Percentiles rank a stretch among this genome's conserved stretches.
phyloP scores from a whole-genome alignment of 805 yeast genomes.

The Saccharomycopsis sp. region DNA sequence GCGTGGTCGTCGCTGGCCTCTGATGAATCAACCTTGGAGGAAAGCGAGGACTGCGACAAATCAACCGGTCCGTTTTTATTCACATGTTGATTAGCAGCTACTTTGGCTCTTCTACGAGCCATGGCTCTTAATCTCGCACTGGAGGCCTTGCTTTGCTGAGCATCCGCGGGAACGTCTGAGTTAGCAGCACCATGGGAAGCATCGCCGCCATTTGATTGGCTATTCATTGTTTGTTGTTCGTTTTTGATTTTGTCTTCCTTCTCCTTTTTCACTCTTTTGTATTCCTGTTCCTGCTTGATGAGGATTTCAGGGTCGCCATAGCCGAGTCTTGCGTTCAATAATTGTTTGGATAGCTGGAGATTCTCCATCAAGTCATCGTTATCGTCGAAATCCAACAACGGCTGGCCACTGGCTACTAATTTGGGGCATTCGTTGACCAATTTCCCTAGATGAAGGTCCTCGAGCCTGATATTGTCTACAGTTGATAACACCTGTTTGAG shows the following conservation, averaged over 20 bases:
- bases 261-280: conserved; percentile 14
- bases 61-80: conserved; percentile 49
- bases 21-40: conserved; percentile 46
- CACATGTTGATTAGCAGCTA: conserved; percentile 48
- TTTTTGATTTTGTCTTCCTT: conserved; percentile 20
- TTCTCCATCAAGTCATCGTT: conserved; percentile 38
- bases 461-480: conserved; percentile 27
- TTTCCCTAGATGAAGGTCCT: conserved; percentile 30
- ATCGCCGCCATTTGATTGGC: too few relatives aligned
- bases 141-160: conserved; percentile 26
- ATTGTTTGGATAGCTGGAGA: conserved; percentile 44
- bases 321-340: conserved; percentile 38
- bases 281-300: conserved; percentile 16
- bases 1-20: conserved; percentile 12
- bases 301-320: conserved; percentile 27
- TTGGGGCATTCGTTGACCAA: conserved; percentile 37
- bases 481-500: conserved; percentile 12
- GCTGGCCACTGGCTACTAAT: conserved; percentile 59
- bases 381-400: conserved; percentile 26
- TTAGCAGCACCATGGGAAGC: conserved; percentile 20
- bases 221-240: conserved; percentile 13
- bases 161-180: conserved; percentile 21
- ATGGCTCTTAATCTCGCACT: conserved; percentile 84
- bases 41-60: conserved; percentile 63
- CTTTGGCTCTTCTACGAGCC: conserved; percentile 88